A percentile compares a stretch with the other conserved stretches of the same genome.
Evolutionary conservation across 1,284 basidiomycete species (phyloP).

Genomic region (Puccinia hordei): DNA sequence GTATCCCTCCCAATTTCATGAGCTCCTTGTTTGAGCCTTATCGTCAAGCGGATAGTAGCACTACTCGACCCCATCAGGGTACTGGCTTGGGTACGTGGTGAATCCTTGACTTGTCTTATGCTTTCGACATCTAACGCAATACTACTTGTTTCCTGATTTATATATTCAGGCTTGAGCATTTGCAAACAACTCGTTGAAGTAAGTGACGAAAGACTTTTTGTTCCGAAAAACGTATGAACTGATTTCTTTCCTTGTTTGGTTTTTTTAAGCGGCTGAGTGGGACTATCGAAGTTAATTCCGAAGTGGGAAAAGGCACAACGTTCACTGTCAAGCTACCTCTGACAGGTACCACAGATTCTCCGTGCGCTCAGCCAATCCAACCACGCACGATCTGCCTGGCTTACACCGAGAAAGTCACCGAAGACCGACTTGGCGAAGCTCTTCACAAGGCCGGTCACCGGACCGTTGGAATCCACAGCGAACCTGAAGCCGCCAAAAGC

Average conservation of each 20-base stretch:
- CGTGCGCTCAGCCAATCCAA: not conserved
- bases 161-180: constrained; percentile 42
- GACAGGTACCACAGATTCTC: not conserved
- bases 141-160: not conserved
- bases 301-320: constrained; percentile 39
- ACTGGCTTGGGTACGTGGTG: constrained; percentile 51
- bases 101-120: not conserved
- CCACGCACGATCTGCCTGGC: constrained; percentile 34
- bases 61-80: constrained; percentile 53
- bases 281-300: constrained; percentile 38
- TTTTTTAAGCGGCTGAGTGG: constrained; percentile 27
- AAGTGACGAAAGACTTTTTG: not conserved
- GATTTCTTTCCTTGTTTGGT: not conserved
- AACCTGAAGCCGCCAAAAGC: constrained; percentile 3
- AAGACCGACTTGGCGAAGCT: constrained; percentile 2
- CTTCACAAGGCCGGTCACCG: constrained; percentile 34
- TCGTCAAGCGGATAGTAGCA: constrained; percentile 53
- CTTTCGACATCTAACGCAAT: not conserved
- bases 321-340: constrained; percentile 37
- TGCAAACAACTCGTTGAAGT: constrained; percentile 50
- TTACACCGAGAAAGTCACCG: constrained; percentile 32
- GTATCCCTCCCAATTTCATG: constrained; percentile 40
- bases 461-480: constrained; percentile 22
- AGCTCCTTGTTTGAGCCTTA: constrained; percentile 53
- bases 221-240: not conserved